phyloP scores from a whole-genome alignment of 2,329 filamentous ascomycete species.

The Venturia asperata region DNA sequence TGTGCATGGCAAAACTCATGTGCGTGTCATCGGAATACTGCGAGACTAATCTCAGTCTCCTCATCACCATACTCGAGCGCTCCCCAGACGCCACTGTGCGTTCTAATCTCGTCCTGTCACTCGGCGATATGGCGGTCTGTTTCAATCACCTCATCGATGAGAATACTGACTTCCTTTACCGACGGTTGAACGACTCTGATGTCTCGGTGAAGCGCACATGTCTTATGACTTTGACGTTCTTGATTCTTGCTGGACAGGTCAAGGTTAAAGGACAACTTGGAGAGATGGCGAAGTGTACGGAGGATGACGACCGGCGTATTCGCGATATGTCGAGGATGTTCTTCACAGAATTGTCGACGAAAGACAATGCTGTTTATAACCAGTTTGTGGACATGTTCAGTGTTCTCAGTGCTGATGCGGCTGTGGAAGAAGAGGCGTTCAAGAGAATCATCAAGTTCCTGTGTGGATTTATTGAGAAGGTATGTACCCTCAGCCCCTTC shows the following conservation, averaged over 20 bases:
- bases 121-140: conserved; percentile 98
- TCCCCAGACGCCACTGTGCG: conserved; percentile 87
- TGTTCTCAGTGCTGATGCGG: conserved; percentile 73
- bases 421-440: conserved; percentile 77
- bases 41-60: conserved; percentile 80
- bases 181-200: conserved; percentile 81
- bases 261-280: conserved; percentile 98
- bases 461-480: conserved; percentile 95
- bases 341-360: conserved; percentile 93
- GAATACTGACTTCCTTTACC: conserved; percentile 96
- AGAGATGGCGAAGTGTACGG: conserved; percentile 98
- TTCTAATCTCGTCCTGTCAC: conserved; percentile 91
- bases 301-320: conserved; percentile 91
- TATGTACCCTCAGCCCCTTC: conserved; percentile 36
- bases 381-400: conserved; percentile 99
- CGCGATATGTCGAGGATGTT: conserved; percentile 95
- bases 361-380: conserved; percentile 98
- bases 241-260: conserved; percentile 94
- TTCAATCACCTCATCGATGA: conserved; percentile 99
- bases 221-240: conserved; percentile 95
- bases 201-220: conserved; percentile 92
- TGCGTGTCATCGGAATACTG: conserved; percentile 96
- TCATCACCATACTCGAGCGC: conserved; percentile 96
- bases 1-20: conserved; percentile 97
- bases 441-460: conserved; percentile 85